Percentiles rank a stretch among this genome's conserved stretches.
Evolutionary conservation across 73 alveolate species (phyloP).

Genomic region (Tetrahymena thermophila): DNA sequence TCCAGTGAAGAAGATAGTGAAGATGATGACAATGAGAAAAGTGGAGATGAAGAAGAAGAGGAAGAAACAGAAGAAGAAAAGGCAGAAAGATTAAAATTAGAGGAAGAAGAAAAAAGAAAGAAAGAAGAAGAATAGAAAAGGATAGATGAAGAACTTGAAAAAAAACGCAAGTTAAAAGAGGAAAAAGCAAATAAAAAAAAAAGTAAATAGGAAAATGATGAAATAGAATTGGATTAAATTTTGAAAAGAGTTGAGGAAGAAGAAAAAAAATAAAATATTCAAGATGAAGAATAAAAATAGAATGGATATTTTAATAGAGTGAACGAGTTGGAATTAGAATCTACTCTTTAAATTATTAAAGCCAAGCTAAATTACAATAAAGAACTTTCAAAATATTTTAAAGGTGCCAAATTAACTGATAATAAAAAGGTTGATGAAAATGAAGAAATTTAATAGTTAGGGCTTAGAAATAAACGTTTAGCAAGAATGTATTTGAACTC

Average conservation of each 20-base stretch:
- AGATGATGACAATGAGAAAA: neutral
- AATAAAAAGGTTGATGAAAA: neutral
- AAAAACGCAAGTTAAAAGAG: neutral
- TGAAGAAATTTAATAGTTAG: neutral
- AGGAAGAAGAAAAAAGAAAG: neutral
- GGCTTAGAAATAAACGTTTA: neutral
- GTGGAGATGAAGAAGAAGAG: neutral
- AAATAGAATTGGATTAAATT: neutral
- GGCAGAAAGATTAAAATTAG: neutral
- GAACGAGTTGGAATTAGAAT: neutral
- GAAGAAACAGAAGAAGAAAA: neutral
- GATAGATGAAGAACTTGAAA: neutral
- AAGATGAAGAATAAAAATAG: neutral
- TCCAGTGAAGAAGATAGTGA: neutral
- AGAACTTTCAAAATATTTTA: neutral
- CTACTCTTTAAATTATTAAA: neutral
- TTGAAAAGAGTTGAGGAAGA: neutral
- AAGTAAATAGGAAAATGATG: neutral
- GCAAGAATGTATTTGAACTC: neutral
- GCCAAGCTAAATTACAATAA: neutral
- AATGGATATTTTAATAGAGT: neutral
- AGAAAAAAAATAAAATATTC: neutral
- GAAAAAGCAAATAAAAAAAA: neutral
- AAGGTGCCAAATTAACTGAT: neutral
- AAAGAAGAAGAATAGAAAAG: neutral